Base-by-base conservation (phyloP, 148 eudicot genomes). In the Rheum nobile region DNA sequence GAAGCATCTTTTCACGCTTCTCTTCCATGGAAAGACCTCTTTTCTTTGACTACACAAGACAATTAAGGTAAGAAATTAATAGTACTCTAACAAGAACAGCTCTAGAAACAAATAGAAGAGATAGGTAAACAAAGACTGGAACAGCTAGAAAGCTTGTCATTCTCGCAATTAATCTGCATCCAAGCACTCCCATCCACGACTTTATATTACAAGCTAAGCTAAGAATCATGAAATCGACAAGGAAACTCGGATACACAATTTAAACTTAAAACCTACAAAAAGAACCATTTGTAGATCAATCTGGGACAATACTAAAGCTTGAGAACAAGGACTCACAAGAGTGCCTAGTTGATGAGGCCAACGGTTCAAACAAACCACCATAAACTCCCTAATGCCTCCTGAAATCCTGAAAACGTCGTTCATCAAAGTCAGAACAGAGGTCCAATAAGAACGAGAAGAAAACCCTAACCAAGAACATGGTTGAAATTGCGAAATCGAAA, bases 11-110 rank as follows among this genome's bases (percentile, higher is more conserved):
- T 84, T 94, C 98, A 22, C 96, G 96, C 84, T 94, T 94, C 84
- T 94, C 98, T 61, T 94, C 98, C 75, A 94, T 77, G 21, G 98
- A 94, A 74, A 94, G 96, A 2, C 98, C 98, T 86, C 98, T 82
- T 83, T 94, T 94, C 97, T 94, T 91, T 6, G 98, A 91, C 98
- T 94, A 69, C 74, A 67, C 38, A 16, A 17, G 39, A 65, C 7
- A 32, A 32, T 65, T 29, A 28, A 41, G 22, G 17, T 6, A 65
- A 31, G 32, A 65, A 31, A 31, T 32, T 1, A 34, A 31, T 10
- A 65, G 8, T 6, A 65, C 41, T 29, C 41, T 32, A 32, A 6
- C 39, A 6, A 65, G 39, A 32, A 65, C 17, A 65, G 41, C 70
- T 31, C 41, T 22, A 65, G 70, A 32, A 65, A 65, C 70, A 31